Evolutionary conservation across 139 green algal species (phyloP).

Genomic region (Chlorella sp.): DNA sequence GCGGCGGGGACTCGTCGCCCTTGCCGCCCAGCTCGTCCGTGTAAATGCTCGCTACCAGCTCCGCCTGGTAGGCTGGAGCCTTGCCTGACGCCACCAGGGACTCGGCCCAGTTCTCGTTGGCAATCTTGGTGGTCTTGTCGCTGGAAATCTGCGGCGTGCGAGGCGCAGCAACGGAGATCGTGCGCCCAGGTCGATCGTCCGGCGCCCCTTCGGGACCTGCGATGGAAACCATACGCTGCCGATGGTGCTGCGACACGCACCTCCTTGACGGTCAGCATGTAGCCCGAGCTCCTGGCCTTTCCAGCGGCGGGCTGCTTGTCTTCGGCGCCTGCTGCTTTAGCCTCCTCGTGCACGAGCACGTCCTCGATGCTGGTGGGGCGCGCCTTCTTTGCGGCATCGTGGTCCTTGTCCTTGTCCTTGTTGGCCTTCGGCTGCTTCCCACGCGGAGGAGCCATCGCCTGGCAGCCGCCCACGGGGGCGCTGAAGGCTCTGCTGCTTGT

Average conservation of each 20-base stretch:
- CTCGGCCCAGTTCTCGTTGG: conserved; percentile 41
- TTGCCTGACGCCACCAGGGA: not conserved
- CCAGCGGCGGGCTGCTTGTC: not conserved
- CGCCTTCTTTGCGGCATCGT: not conserved
- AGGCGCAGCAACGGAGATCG: no score
- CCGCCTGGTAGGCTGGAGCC: conserved; percentile 43
- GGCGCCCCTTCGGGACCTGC: no score
- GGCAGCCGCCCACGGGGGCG: no score
- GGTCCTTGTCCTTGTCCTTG: not conserved
- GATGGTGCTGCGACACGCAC: no score
- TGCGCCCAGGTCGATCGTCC: no score
- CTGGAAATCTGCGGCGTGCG: conserved; percentile 14
- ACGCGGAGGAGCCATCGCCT: not conserved
- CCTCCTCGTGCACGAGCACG: not conserved
- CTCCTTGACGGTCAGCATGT: not conserved
- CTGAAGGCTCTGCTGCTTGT: not conserved
- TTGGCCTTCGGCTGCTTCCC: not conserved
- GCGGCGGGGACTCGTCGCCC: conserved; percentile 18
- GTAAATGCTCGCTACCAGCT: conserved; percentile 62
- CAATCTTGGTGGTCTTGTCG: conserved; percentile 45
- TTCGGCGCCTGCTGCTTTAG: not conserved
- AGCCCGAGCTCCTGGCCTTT: not conserved
- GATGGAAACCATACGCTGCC: no score
- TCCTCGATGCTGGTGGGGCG: not conserved
- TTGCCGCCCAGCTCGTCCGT: conserved; percentile 50